A percentile compares a stretch with the other conserved stretches of the same genome.
These are phyloP conservation scores for Penicillium hesseltinei DNA, from an alignment of 2,329 filamentous ascomycete genomes.

Conservation along the genomic window DNA sequence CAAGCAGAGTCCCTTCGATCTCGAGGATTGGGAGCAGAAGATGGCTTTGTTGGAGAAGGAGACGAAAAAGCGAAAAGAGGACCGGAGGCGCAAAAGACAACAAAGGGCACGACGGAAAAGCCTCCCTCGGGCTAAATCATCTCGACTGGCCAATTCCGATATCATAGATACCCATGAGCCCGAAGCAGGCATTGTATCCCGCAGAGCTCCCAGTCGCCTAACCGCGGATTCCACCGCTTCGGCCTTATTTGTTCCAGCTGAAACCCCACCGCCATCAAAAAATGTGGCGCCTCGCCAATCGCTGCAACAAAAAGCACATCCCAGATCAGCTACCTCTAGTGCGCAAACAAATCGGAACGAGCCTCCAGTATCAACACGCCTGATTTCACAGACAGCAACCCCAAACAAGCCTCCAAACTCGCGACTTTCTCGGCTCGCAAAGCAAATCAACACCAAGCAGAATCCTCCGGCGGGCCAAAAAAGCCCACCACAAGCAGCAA, in stretches of 20 bases:
- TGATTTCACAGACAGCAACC: not conserved
- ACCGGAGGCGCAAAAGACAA: not conserved
- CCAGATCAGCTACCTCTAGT: not conserved
- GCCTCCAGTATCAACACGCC: not conserved
- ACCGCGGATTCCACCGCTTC: not conserved
- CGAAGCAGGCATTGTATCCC: not conserved
- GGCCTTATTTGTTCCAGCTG: not conserved
- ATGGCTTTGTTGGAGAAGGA: constrained; percentile 4
- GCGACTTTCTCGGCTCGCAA: not conserved
- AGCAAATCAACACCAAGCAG: not conserved
- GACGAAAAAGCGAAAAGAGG: not conserved
- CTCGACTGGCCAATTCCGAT: not conserved
- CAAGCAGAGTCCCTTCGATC: constrained; percentile 32
- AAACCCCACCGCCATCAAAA: not conserved
- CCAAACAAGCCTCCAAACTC: not conserved
- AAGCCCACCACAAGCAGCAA: not conserved
- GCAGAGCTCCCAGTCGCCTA: not conserved
- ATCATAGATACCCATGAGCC: not conserved
- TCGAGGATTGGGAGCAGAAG: constrained; percentile 31
- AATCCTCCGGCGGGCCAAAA: not conserved
- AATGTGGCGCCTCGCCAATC: not conserved
- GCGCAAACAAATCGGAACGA: not conserved
- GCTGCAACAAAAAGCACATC: not conserved
- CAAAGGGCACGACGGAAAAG: not conserved
- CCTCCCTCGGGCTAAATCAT: not conserved